phyloP scores from a whole-genome alignment of 192 early-diverging fungal genomes.

The Coemansia sp. region DNA sequence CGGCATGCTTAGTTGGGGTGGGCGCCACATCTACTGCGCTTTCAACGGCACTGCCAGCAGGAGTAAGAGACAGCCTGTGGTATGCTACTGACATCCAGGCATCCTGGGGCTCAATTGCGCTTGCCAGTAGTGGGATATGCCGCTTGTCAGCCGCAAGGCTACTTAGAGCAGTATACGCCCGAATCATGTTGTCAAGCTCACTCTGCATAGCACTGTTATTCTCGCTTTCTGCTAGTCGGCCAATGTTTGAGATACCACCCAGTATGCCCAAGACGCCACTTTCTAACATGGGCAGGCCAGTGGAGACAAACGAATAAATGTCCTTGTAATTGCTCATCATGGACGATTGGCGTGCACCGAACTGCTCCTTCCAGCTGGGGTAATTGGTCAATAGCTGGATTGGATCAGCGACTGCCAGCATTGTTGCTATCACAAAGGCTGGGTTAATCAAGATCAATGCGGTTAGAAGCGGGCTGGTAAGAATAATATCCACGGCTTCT shows the following conservation, averaged over 20 bases:
- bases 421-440: background rate
- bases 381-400: conserved; percentile 23
- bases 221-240: background rate
- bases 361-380: conserved; percentile 27
- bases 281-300: conserved; percentile 25
- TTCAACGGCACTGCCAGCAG: background rate
- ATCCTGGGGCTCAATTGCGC: background rate
- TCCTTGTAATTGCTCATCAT: conserved; percentile 12
- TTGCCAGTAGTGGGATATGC: background rate
- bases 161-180: background rate
- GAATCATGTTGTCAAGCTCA: background rate
- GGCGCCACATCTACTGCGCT: background rate
- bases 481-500: conserved; percentile 17
- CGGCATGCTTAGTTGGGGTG: background rate
- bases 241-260: conserved; percentile 15
- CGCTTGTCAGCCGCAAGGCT: background rate
- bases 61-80: background rate
- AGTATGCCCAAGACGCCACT: conserved; percentile 17
- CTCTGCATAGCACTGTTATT: no score
- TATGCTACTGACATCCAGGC: conserved; percentile 14
- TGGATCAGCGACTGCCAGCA: conserved; percentile 20
- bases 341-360: conserved; percentile 15
- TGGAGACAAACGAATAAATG: conserved; percentile 34
- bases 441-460: conserved; percentile 25
- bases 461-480: conserved; percentile 28